Conservation (phyloP, 371 early-diverging fungal genomes). For the Rhizopus delemar region DNA sequence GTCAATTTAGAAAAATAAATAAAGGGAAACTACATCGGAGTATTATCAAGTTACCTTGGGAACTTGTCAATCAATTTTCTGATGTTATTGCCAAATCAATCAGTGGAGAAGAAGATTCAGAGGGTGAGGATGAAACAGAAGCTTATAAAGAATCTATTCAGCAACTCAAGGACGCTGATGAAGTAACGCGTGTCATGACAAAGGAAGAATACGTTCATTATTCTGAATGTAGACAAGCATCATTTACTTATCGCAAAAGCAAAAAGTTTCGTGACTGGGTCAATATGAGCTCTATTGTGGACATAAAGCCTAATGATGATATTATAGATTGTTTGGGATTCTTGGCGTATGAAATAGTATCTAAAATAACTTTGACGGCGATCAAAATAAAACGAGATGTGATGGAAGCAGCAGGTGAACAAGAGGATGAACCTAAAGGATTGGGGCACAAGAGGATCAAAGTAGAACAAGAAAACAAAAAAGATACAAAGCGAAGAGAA, state of each 20-base stretch:
- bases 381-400: slow-evolving; percentile 72
- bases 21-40: slow-evolving; percentile 64
- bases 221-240: slow-evolving; percentile 97
- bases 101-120: slow-evolving; percentile 75
- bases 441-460: slow-evolving; percentile 31
- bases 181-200: slow-evolving; percentile 93
- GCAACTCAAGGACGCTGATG: slow-evolving; percentile 81
- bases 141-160: slow-evolving; percentile 87
- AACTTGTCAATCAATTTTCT: slow-evolving; percentile 78
- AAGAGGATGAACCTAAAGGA: slow-evolving; percentile 29
- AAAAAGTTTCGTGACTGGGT: slow-evolving; percentile 97
- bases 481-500: slow-evolving; percentile 8
- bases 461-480: slow-evolving; percentile 48
- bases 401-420: slow-evolving; percentile 28
- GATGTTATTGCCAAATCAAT: slow-evolving; percentile 56
- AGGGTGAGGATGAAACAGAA: slow-evolving; percentile 84
- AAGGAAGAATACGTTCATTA: slow-evolving; percentile 98
- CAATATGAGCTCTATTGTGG: slow-evolving; percentile 81
- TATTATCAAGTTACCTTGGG: slow-evolving; percentile 90
- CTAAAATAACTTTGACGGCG: slow-evolving; percentile 84
- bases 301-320: slow-evolving; percentile 90
- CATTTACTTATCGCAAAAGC: slow-evolving; percentile 93
- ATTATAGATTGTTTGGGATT: slow-evolving; percentile 97
- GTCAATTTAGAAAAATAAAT: slow-evolving; percentile 28
- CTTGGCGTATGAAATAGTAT: slow-evolving; percentile 95